phyloP scores from a whole-genome alignment of 345 rosid genomes.

The Laguncularia racemosa region DNA sequence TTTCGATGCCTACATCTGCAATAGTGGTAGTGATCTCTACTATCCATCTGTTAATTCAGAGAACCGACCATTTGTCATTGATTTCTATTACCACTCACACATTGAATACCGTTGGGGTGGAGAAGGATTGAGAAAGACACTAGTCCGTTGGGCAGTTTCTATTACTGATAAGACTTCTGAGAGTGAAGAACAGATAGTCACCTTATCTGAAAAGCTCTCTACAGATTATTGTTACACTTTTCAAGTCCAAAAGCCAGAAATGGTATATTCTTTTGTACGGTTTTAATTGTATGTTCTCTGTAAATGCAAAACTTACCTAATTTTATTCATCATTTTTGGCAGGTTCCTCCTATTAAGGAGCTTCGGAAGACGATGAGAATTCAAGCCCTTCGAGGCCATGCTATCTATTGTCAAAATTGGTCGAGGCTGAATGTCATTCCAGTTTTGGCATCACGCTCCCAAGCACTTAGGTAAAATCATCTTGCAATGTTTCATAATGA shows the following conservation, averaged over 20 bases:
- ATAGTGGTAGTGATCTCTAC: conserved; percentile 91
- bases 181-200: conserved; percentile 45
- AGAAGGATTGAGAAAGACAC: conserved; percentile 90
- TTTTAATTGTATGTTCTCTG: too few relatives aligned
- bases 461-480: conserved; percentile 67
- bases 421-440: conserved; percentile 75
- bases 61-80: conserved; percentile 63
- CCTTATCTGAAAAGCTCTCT: conserved; percentile 76
- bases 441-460: conserved; percentile 79
- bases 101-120: conserved; percentile 99
- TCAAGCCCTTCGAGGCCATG: conserved; percentile 88
- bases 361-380: conserved; percentile 75
- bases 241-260: conserved; percentile 46
- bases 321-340: conserved; percentile 12
- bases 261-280: conserved; percentile 28
- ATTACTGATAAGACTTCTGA: conserved; percentile 44
- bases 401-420: conserved; percentile 73
- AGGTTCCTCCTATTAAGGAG: conserved; percentile 84
- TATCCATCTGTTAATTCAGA: conserved; percentile 64
- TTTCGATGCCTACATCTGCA: conserved; percentile 94
- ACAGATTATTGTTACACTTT: conserved; percentile 85
- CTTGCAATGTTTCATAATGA: neutral
- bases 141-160: conserved; percentile 82
- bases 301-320: neutral
- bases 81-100: conserved; percentile 95